Evolutionary conservation across 495 filamentous ascomycete genomes (phyloP).

Genomic region (Penicillium crystallinum): DNA sequence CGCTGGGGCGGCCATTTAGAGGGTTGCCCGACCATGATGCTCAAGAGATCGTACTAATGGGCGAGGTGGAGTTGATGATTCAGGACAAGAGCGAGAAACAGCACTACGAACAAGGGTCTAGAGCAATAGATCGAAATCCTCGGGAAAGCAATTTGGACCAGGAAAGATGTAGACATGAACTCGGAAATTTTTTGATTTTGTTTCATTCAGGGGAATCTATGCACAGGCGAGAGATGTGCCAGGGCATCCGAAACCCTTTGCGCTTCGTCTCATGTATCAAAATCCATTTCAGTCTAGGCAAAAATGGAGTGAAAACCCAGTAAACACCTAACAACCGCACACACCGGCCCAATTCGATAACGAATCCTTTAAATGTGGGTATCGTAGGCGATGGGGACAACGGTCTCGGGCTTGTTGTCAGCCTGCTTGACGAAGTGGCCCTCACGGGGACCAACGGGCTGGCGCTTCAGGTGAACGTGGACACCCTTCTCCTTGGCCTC

Average conservation of each 20-base stretch:
- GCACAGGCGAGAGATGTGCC: conserved; percentile 42
- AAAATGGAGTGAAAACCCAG: conserved; percentile 37
- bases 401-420: conserved; percentile 81
- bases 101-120: not conserved
- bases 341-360: conserved; percentile 31
- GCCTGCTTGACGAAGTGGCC: conserved; percentile 68
- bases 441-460: conserved; percentile 72
- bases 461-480: conserved; percentile 86
- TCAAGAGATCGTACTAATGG: not conserved
- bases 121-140: not conserved
- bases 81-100: not conserved
- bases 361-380: conserved; percentile 80
- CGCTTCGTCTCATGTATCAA: conserved; percentile 41
- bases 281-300: conserved; percentile 29
- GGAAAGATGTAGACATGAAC: conserved; percentile 19
- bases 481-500: conserved; percentile 85
- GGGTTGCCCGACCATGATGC: not conserved
- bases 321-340: conserved; percentile 43
- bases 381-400: conserved; percentile 90
- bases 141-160: not conserved
- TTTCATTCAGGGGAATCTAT: conserved; percentile 52
- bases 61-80: not conserved
- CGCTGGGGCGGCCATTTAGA: not conserved
- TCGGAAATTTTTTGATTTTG: conserved; percentile 43
- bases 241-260: conserved; percentile 39